phyloP scores from a whole-genome alignment of 306 rosid species.

The Clitoria ternatea region DNA sequence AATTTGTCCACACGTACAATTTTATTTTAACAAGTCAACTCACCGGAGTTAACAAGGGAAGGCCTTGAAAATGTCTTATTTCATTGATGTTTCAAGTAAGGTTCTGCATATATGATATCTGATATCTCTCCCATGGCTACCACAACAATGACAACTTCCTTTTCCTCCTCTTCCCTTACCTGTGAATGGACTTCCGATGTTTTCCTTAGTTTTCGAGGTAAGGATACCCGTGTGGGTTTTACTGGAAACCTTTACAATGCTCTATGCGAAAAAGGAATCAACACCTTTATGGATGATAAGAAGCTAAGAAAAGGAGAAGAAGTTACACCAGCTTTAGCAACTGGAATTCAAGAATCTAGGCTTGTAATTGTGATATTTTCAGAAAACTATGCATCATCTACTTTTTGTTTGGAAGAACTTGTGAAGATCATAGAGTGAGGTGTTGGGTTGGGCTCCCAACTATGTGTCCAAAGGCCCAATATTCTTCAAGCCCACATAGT shows the following conservation, averaged over 20 bases:
- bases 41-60: no score
- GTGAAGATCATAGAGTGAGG: neutral
- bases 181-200: neutral
- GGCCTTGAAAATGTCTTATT: no score
- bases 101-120: no score
- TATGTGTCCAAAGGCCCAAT: no score
- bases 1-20: no score
- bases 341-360: neutral
- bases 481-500: no score
- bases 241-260: neutral
- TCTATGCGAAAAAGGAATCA: neutral
- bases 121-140: no score
- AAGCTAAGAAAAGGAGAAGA: neutral
- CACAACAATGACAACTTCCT: no score
- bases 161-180: neutral
- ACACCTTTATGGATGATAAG: neutral
- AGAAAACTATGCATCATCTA: neutral
- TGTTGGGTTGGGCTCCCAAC: no score
- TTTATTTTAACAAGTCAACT: no score
- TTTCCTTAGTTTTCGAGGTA: neutral
- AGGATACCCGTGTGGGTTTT: neutral
- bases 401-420: neutral
- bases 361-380: neutral
- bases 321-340: neutral
- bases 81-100: no score